Evolutionary conservation across 169 alveolate species (phyloP).

Genomic region (Plasmodium gonderi): DNA sequence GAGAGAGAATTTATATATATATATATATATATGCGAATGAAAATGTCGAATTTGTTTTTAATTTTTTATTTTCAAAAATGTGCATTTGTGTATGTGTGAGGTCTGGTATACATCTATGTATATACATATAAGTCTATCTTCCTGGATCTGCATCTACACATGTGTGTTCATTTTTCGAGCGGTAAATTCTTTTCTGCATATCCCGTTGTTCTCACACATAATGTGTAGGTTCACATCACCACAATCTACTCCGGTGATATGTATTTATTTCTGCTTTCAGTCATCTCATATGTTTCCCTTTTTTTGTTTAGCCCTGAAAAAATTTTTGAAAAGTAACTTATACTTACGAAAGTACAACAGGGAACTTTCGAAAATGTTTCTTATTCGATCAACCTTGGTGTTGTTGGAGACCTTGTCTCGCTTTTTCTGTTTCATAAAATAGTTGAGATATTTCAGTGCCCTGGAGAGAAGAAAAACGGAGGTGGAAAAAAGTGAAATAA

Average conservation of each 20-base stretch:
- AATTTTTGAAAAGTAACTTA: constrained; percentile 63
- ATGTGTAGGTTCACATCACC: too few species aligned
- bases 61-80: background rate
- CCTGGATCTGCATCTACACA: too few species aligned
- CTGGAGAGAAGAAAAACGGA: background rate
- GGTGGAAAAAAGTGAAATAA: background rate
- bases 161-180: too few species aligned
- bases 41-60: background rate
- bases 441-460: constrained; percentile 57
- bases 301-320: constrained; percentile 32
- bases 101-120: too few species aligned
- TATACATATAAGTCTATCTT: too few species aligned
- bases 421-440: constrained; percentile 38
- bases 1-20: background rate
- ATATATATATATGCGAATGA: background rate
- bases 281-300: background rate
- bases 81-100: background rate
- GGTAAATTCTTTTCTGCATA: too few species aligned
- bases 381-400: constrained; percentile 55
- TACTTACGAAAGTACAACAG: constrained; percentile 54
- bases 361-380: constrained; percentile 17
- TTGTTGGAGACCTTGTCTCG: constrained; percentile 21
- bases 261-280: too few species aligned
- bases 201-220: too few species aligned
- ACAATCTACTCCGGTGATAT: too few species aligned